Evolutionary conservation across 2,329 filamentous ascomycete genomes (phyloP), one percentile per base, ranked within the genome.

Genomic region (Stagonosporopsis chrysanthemi): DNA sequence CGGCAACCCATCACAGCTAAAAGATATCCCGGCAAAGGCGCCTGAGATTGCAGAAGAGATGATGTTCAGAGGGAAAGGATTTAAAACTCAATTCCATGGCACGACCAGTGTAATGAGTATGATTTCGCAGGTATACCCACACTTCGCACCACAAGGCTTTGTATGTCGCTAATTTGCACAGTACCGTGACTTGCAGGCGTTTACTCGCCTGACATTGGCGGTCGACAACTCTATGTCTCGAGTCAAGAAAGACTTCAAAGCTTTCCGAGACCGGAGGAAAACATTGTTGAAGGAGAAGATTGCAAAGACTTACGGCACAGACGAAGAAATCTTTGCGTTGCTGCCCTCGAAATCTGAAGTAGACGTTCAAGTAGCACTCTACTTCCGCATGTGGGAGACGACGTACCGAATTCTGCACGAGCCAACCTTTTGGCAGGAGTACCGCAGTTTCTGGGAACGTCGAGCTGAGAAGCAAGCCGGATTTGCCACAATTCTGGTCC

Each of bases 361-460:
- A 1, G 81, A 85, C 53, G 35, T 63, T 12, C 77, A 82, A 67
- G 75, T 78, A 6, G 55, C 66, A 1, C 60, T 81, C 0, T 87
- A 87, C 67, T 79, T 85, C 40, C 68, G 69, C 2, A 80, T 73
- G 0, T 85, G 83, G 55, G 84, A 85, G 56, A 79, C 77, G 1
- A 76, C 78, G 0, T 80, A 84, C 48, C 79, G 83, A 3, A 81
- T 87, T 41, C 66, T 87, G 0, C 84, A 87, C 52, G 67, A 75
- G 4, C 83, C 83, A 0, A 80, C 77, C 0, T 87, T 86, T 57
- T 78, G 78, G 76, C 61, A 72, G 19, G 80, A 84, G 7, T 86
- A 85, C 60, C 57, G 73, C 3, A 67, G 49, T 0, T 82, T 81
- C 58, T 86, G 83, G 83, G 67, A 75, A 3, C 56, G 61, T 2